Evolutionary conservation across 1,284 basidiomycete genomes (phyloP), one percentile per base, ranked within the genome.

Genomic region (Vanrija sp.): DNA sequence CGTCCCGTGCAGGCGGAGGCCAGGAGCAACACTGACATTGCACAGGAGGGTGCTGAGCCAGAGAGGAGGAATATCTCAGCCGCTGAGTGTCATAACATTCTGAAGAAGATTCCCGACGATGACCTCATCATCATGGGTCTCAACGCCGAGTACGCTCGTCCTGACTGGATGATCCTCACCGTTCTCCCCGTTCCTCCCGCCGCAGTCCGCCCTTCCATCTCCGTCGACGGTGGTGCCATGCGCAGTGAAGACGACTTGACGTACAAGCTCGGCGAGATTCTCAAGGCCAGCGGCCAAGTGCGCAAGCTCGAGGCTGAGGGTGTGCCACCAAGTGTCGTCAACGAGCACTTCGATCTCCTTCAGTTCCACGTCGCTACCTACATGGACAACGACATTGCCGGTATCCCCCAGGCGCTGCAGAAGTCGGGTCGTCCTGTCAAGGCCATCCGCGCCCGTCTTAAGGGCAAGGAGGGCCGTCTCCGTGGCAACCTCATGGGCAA

Each of bases 381-480:
- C 74, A 98, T 99, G 95, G 96, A 99, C 75, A 99, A 98, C 74
- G 94, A 98, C 74, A 95, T 98, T 63, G 93, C 96, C 29, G 96
- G 96, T 55, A 92, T 98, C 43, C 96, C 96, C 0, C 94, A 98
- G 73, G 93, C 95, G 1, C 79, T 97, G 68, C 96, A 98, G 73
- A 98, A 98, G 77, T 96, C 92, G 29, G 96, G 96, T 38, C 85
- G 96, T 60, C 95, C 96, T 8, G 89, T 99, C 65, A 99, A 99
- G 79, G 95, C 96, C 40, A 97, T 99, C 69, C 91, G 96, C 62
- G 93, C 95, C 5, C 88, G 96, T 62, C 82, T 99, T 55, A 98
- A 98, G 83, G 96, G 96, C 57, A 98, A 99, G 76, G 96, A 99
- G 76, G 96, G 96, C 45, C 91, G 96, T 72, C 82, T 99, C 51